Percentiles rank a stretch among this genome's conserved stretches.
phyloP scores from a whole-genome alignment of 2,329 filamentous ascomycete genomes.

The Phialophora expanda region DNA sequence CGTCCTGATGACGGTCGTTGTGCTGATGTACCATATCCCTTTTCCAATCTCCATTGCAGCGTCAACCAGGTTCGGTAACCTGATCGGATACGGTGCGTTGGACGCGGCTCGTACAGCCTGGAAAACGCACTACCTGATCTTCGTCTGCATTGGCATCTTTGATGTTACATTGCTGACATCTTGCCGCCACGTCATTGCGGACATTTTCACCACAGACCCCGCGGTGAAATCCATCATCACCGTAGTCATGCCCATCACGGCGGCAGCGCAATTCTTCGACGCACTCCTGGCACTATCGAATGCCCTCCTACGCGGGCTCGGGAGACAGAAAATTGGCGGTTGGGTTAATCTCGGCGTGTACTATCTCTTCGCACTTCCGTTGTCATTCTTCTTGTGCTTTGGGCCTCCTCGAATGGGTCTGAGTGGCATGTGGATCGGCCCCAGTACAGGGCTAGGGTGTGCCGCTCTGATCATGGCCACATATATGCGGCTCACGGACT shows the following conservation, averaged over 20 bases:
- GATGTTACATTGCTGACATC: conserved; percentile 69
- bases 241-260: conserved; percentile 71
- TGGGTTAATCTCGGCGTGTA: conserved; percentile 79
- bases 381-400: conserved; percentile 74
- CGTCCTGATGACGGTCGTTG: conserved; percentile 75
- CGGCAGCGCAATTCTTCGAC: conserved; percentile 82
- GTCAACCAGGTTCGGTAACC: conserved; percentile 79
- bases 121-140: conserved; percentile 68
- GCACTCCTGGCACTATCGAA: conserved; percentile 73
- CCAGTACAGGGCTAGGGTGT: conserved; percentile 69
- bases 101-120: conserved; percentile 74
- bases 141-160: conserved; percentile 68
- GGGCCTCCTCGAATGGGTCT: conserved; percentile 69
- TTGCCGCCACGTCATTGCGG: conserved; percentile 70
- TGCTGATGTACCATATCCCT: conserved; percentile 80
- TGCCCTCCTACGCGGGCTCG: conserved; percentile 77
- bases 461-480: conserved; percentile 80
- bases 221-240: conserved; percentile 68
- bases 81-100: conserved; percentile 78
- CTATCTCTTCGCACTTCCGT: conserved; percentile 76
- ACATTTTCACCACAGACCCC: conserved; percentile 69
- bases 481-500: conserved; percentile 58
- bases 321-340: conserved; percentile 78
- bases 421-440: conserved; percentile 72
- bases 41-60: conserved; percentile 82